Evolutionary conservation across 1,139 yeast species (phyloP).

Genomic region (Pichia norvegensis): DNA sequence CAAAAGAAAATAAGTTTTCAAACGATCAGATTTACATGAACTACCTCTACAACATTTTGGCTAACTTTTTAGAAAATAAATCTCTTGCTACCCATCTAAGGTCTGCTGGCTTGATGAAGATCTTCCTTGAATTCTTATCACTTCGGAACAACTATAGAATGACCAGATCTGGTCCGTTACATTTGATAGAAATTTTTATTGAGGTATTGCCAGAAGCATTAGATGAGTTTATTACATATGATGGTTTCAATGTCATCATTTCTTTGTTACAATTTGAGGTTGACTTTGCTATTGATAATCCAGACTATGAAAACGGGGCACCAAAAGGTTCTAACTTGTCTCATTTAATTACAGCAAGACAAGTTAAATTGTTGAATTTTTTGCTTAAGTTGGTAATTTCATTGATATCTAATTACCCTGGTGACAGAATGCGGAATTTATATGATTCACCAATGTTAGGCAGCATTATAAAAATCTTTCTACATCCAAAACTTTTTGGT

Average conservation of each 20-base stretch:
- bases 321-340: slow-evolving; percentile 50
- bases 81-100: slow-evolving; percentile 42
- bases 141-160: slow-evolving; percentile 45
- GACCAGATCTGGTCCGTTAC: slow-evolving; percentile 59
- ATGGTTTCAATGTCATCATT: slow-evolving; percentile 61
- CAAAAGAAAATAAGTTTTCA: slow-evolving; percentile 31
- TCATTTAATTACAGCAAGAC: slow-evolving; percentile 55
- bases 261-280: slow-evolving; percentile 60
- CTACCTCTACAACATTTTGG: slow-evolving; percentile 49
- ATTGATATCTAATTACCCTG: slow-evolving; percentile 63
- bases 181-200: slow-evolving; percentile 51
- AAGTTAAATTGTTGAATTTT: slow-evolving; percentile 51
- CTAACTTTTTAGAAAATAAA: slow-evolving; percentile 50
- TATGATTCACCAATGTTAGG: slow-evolving; percentile 74
- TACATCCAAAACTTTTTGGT: slow-evolving; percentile 60
- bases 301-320: slow-evolving; percentile 40
- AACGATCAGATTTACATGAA: slow-evolving; percentile 44
- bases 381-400: slow-evolving; percentile 54
- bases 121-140: slow-evolving; percentile 55
- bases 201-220: slow-evolving; percentile 40
- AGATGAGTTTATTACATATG: slow-evolving; percentile 52
- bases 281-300: slow-evolving; percentile 52
- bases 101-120: slow-evolving; percentile 66
- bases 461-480: slow-evolving; percentile 52
- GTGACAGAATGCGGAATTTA: slow-evolving; percentile 76